These are phyloP conservation scores for Patellifolia procumbens DNA, from an alignment of 179 eudicot genomes.

Conservation along the genomic window DNA sequence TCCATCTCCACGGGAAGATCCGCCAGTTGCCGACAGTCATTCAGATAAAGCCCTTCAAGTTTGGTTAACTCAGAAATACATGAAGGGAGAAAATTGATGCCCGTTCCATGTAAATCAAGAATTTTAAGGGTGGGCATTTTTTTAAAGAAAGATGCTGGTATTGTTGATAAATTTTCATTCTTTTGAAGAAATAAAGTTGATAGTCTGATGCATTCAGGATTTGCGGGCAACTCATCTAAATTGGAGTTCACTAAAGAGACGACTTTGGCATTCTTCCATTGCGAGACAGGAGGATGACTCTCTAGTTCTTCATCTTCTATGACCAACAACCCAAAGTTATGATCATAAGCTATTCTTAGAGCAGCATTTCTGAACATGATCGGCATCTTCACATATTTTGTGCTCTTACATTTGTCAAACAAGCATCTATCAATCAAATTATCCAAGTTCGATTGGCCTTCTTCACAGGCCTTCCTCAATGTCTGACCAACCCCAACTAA, in stretches of 20 bases:
- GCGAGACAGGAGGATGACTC: conserved; percentile 4
- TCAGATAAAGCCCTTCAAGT: conserved; percentile 39
- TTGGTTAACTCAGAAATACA: conserved; percentile 21
- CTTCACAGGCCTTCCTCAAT: conserved; percentile 26
- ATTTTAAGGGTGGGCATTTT: conserved; percentile 29
- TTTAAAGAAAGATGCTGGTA: conserved; percentile 35
- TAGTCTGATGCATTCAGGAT: conserved; percentile 23
- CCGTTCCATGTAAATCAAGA: conserved; percentile 34
- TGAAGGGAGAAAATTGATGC: conserved; percentile 33
- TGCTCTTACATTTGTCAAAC: conserved; percentile 10
- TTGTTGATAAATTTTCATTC: conserved; percentile 20
- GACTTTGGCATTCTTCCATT: conserved; percentile 19
- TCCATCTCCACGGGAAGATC: conserved; percentile 24
- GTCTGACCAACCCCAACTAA: conserved; percentile 24
- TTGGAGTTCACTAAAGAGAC: conserved; percentile 6
- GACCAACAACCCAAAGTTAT: neutral
- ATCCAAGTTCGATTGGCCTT: too few species aligned
- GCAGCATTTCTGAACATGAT: conserved; percentile 20
- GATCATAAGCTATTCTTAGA: conserved; percentile 16
- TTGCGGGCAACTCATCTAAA: conserved; percentile 25
- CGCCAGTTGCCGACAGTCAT: conserved; percentile 26
- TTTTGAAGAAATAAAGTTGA: conserved; percentile 42
- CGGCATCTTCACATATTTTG: conserved; percentile 21
- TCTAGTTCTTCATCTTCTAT: neutral
- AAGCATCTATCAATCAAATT: conserved; percentile 15